Evolutionary conservation across 2,329 filamentous ascomycete genomes (phyloP).

Genomic region (Pseudocercospora fuligena): DNA sequence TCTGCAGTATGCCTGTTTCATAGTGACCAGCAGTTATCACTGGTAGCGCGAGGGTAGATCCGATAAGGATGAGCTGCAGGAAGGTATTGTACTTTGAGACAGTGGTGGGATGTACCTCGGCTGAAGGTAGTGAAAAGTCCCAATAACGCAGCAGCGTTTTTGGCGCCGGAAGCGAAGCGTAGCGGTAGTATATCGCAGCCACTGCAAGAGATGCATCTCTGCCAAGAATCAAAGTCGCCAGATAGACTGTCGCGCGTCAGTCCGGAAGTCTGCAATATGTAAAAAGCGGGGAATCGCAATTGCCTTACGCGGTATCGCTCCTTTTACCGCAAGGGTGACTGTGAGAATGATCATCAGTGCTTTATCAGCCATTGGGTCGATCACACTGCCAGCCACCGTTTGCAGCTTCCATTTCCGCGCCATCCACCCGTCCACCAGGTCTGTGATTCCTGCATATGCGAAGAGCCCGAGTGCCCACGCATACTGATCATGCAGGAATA

Average conservation of each 20-base stretch:
- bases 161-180: conserved; percentile 88
- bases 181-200: conserved; percentile 92
- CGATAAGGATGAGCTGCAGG: conserved; percentile 84
- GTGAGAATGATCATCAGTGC: conserved; percentile 92
- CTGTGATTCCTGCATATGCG: conserved; percentile 87
- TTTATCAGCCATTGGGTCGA: conserved; percentile 98
- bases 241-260: conserved; percentile 65
- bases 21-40: conserved; percentile 56
- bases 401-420: conserved; percentile 84
- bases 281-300: conserved; percentile 22
- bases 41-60: conserved; percentile 79
- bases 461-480: conserved; percentile 82
- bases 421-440: conserved; percentile 92
- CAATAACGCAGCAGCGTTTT: conserved; percentile 94
- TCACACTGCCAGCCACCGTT: conserved; percentile 91
- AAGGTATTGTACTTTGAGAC: conserved; percentile 93
- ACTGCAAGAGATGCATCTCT: conserved; percentile 82
- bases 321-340: conserved; percentile 81
- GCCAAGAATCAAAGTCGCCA: conserved; percentile 88
- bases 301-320: conserved; percentile 72
- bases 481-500: conserved; percentile 82
- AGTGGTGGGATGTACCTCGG: conserved; percentile 80
- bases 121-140: conserved; percentile 92
- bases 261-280: conserved; percentile 15
- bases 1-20: conserved; percentile 31